A percentile compares a stretch with the other conserved stretches of the same genome.
These are phyloP conservation scores for Raffaelea albimanens DNA, from an alignment of 2,329 filamentous ascomycete species.

Conservation along the genomic window DNA sequence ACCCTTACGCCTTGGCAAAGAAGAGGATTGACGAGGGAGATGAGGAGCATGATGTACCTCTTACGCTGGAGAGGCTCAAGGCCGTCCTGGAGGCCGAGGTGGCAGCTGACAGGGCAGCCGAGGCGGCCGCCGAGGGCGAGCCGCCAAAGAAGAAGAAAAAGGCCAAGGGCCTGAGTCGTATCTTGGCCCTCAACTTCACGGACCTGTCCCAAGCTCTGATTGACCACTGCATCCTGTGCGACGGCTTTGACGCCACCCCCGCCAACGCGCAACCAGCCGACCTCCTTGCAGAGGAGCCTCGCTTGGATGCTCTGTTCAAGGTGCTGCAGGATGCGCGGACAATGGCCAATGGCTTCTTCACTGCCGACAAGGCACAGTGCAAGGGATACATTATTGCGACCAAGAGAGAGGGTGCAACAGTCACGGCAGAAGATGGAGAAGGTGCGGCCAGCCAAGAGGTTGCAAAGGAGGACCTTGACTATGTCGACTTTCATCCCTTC, in stretches of 20 bases:
- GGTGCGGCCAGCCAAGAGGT: background rate
- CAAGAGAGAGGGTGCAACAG: slow-evolving; percentile 29
- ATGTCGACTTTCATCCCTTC: slow-evolving; percentile 95
- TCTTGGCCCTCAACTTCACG: slow-evolving; percentile 72
- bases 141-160: slow-evolving; percentile 58
- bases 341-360: slow-evolving; percentile 64
- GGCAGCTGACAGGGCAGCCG: slow-evolving; percentile 31
- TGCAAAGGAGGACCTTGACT: slow-evolving; percentile 44
- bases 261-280: slow-evolving; percentile 46
- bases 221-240: slow-evolving; percentile 66
- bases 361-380: slow-evolving; percentile 45
- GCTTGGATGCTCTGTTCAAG: slow-evolving; percentile 57
- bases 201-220: slow-evolving; percentile 83
- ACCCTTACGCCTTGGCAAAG: slow-evolving; percentile 48
- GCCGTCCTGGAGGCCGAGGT: slow-evolving; percentile 56
- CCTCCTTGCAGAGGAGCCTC: slow-evolving; percentile 55
- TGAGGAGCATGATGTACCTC: slow-evolving; percentile 43
- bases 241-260: slow-evolving; percentile 59
- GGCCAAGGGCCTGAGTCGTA: slow-evolving; percentile 71
- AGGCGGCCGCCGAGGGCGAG: slow-evolving; percentile 7
- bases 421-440: slow-evolving; percentile 18
- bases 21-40: slow-evolving; percentile 55
- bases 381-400: slow-evolving; percentile 87
- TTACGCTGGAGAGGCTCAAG: slow-evolving; percentile 65
- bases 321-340: slow-evolving; percentile 62